Evolutionary conservation across 106 monocot species (phyloP).

Genomic region (Phalaenopsis equestris): DNA sequence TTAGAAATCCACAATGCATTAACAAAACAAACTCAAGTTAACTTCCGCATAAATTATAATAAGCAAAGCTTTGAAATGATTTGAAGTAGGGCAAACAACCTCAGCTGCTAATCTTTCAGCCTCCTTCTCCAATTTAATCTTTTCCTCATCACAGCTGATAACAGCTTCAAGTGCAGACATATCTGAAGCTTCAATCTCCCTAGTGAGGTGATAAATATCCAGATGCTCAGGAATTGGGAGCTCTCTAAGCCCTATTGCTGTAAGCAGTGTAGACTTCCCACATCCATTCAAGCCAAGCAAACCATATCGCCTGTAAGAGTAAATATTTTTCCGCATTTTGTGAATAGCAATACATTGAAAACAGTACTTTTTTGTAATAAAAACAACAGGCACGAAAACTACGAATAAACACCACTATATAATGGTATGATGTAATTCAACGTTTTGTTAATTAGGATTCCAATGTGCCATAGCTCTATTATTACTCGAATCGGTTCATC

Average conservation of each 20-base stretch:
- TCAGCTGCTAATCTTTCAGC: conserved; percentile 66
- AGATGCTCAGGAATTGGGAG: conserved; percentile 95
- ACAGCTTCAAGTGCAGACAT: conserved; percentile 91
- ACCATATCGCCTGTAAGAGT: conserved; percentile 67
- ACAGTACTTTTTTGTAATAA: background rate
- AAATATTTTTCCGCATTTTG: background rate
- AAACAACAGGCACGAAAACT: background rate
- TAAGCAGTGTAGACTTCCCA: conserved; percentile 89
- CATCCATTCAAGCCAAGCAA: conserved; percentile 96
- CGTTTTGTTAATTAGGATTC: background rate
- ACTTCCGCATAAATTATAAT: background rate
- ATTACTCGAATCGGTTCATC: background rate
- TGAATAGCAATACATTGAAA: background rate
- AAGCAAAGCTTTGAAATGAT: background rate
- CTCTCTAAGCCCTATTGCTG: conserved; percentile 75
- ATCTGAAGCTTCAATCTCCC: conserved; percentile 97
- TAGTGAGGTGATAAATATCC: conserved; percentile 84
- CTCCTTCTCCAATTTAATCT: conserved; percentile 76
- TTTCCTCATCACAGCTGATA: conserved; percentile 89
- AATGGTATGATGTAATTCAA: background rate
- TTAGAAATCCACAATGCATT: conserved; percentile 3
- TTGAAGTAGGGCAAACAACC: conserved; percentile 18
- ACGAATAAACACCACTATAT: background rate
- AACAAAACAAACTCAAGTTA: background rate
- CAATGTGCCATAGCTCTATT: background rate